Evolutionary conservation across 2,329 filamentous ascomycete genomes (phyloP), one percentile per base, ranked within the genome.

Genomic region (Ceratocystis lukuohia): DNA sequence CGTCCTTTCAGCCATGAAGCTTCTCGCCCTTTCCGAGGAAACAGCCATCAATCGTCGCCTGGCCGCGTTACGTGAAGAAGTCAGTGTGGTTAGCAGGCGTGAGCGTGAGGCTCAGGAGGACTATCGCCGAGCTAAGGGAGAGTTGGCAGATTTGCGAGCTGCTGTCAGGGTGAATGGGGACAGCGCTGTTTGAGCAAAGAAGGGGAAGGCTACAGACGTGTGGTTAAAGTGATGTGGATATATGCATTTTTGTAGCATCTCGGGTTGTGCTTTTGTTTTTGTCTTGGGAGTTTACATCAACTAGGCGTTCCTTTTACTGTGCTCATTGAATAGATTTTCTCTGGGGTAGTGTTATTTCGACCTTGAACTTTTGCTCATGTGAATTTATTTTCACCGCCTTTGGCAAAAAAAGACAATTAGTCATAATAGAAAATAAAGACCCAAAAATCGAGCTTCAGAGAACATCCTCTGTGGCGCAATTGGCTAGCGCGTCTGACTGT

Each of bases 41-140:
- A 86, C 86, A 4, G 89, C 88, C 0, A 81, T 96, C 67, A 79
- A 80, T 59, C 82, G 85, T 66, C 82, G 94, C 37, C 77, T 97
- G 64, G 88, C 88, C 70, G 80, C 81, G 10, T 77, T 96, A 67
- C 84, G 91, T 63, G 87, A 89, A n/a, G 91, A 96, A 74, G 91
- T 96, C 25, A 82, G 80, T 5, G 89, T 89, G 71, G 83, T 97
- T 8, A 89, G 85, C 70, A 84, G 84, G 71, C 81, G 93, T 69
- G 93, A 97, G 78, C 82, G 92, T 67, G 91, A 96, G 76, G 91
- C 91, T 5, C 94, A 99, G 76, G 91, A 96, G 70, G 74, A 88
- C 71, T 99, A 94, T 74, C 83, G 89, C 71, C 79, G 77, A 69
- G 83, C 85, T 68, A 90, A 83, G 76, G 89, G 91, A 61, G 94